Evolutionary conservation across 2,329 filamentous ascomycete species (phyloP).

Genomic region (Sclerotinia subarctica): DNA sequence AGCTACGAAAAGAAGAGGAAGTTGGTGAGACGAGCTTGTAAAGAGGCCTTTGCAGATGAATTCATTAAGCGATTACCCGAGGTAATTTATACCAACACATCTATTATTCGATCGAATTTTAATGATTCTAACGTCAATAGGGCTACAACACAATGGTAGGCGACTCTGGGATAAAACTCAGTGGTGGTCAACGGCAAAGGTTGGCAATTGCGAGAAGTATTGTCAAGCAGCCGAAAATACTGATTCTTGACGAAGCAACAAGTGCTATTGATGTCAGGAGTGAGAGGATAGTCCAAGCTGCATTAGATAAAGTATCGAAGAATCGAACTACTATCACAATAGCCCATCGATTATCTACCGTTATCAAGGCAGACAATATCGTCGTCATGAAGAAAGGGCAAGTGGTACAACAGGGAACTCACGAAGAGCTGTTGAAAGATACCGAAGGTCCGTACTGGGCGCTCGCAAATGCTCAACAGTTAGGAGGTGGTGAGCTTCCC

Average conservation of each 20-base stretch:
- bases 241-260: slow-evolving; percentile 61
- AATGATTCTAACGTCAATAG: not conserved
- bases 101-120: not conserved
- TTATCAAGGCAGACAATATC: slow-evolving; percentile 87
- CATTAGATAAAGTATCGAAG: slow-evolving; percentile 74
- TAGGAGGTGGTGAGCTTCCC: slow-evolving; percentile 33
- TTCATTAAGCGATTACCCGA: slow-evolving; percentile 52
- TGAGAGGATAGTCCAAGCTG: slow-evolving; percentile 84
- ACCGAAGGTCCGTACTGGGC: slow-evolving; percentile 62
- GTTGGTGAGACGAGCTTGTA: slow-evolving; percentile 45
- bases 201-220: slow-evolving; percentile 61
- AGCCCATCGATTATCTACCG: slow-evolving; percentile 83
- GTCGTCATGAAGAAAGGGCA: slow-evolving; percentile 71
- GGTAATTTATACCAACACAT: slow-evolving; percentile 31
- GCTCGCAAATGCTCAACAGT: slow-evolving; percentile 61
- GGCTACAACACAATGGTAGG: slow-evolving; percentile 72
- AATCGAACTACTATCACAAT: slow-evolving; percentile 91
- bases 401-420: slow-evolving; percentile 73
- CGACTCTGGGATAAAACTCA: slow-evolving; percentile 71
- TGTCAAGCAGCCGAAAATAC: slow-evolving; percentile 54
- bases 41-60: slow-evolving; percentile 54
- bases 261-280: slow-evolving; percentile 76
- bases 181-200: slow-evolving; percentile 76
- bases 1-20: slow-evolving; percentile 23
- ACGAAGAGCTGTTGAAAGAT: slow-evolving; percentile 60